A percentile compares a stretch with the other conserved stretches of the same genome.
These are phyloP conservation scores for Endoconidiophora laricicola DNA, from an alignment of 2,329 filamentous ascomycete species.

Conservation along the genomic window DNA sequence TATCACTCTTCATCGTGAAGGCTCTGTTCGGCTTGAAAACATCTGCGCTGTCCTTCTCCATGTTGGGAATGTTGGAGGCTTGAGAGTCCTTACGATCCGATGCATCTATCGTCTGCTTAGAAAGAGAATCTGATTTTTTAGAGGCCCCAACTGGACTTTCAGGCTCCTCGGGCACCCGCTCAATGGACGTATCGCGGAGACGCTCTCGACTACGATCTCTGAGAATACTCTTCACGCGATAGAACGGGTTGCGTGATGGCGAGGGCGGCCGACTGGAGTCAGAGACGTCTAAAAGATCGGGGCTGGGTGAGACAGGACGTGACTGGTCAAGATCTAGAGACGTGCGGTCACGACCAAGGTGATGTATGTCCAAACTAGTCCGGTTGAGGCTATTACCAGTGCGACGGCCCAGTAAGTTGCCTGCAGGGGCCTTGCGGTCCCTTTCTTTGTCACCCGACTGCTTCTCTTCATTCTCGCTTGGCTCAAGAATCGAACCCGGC, in stretches of 20 bases:
- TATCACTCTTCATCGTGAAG: constrained; percentile 7
- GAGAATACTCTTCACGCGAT: constrained; percentile 38
- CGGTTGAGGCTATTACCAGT: constrained; percentile 20
- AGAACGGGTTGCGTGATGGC: constrained; percentile 42
- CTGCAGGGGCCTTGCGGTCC: neutral
- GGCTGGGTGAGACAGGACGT: neutral
- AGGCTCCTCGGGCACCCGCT: constrained; percentile 6
- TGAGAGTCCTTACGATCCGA: neutral
- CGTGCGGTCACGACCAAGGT: constrained; percentile 13
- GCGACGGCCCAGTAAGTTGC: constrained; percentile 20
- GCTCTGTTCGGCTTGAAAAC: neutral
- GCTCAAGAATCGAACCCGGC: constrained; percentile 23
- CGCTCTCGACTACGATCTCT: constrained; percentile 23
- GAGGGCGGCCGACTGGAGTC: constrained; percentile 43
- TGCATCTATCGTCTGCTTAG: too few relatives aligned
- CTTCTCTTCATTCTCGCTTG: constrained; percentile 20
- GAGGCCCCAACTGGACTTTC: neutral
- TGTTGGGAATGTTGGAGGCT: neutral
- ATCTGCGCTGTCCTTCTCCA: neutral
- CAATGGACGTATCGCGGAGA: constrained; percentile 5
- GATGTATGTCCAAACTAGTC: constrained; percentile 6
- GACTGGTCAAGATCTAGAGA: constrained; percentile 5
- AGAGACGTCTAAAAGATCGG: constrained; percentile 3
- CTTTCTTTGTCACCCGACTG: constrained; percentile 20
- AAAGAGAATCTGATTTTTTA: too few relatives aligned